These are phyloP conservation scores for Hyaloscypha hepaticicola DNA, from an alignment of 495 filamentous ascomycete genomes.

Conservation along the genomic window DNA sequence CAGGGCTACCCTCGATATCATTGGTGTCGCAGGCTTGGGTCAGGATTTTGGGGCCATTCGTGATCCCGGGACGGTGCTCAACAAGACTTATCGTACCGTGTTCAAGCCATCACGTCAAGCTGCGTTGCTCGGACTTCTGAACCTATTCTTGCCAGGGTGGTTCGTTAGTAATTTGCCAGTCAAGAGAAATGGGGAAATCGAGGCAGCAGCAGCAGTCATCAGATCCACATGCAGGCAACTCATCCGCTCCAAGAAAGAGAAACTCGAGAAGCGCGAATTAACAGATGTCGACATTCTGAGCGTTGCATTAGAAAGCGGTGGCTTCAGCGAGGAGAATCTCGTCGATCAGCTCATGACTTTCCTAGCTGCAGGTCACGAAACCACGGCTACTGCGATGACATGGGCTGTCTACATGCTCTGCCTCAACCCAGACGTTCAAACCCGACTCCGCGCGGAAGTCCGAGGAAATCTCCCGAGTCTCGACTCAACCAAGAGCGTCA, in stretches of 20 bases:
- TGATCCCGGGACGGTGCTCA: slow-evolving; percentile 62
- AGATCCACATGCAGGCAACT: slow-evolving; percentile 62
- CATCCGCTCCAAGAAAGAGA: slow-evolving; percentile 65
- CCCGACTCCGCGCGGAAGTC: slow-evolving; percentile 50
- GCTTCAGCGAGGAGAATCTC: slow-evolving; percentile 76
- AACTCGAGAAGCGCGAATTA: slow-evolving; percentile 51
- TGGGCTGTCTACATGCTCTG: slow-evolving; percentile 55
- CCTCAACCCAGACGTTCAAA: slow-evolving; percentile 47
- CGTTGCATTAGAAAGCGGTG: slow-evolving; percentile 73
- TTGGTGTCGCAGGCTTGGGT: slow-evolving; percentile 78
- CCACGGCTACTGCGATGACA: slow-evolving; percentile 55
- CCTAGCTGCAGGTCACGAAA: slow-evolving; percentile 87
- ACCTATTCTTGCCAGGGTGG: slow-evolving; percentile 48
- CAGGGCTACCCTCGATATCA: slow-evolving; percentile 82
- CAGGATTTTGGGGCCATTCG: slow-evolving; percentile 73
- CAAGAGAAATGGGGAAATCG: slow-evolving; percentile 62
- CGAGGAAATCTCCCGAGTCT: slow-evolving; percentile 62
- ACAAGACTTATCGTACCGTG: slow-evolving; percentile 61
- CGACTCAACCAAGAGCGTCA: slow-evolving; percentile 44
- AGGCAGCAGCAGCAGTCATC: slow-evolving; percentile 54
- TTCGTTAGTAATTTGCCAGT: slow-evolving; percentile 58
- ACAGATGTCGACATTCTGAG: slow-evolving; percentile 76
- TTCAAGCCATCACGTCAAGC: slow-evolving; percentile 48
- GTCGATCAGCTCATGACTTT: slow-evolving; percentile 96
- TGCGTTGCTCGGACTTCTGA: slow-evolving; percentile 45